Conservation (phyloP, 352 stramenopile genomes). For the Globisporangium splendens region DNA sequence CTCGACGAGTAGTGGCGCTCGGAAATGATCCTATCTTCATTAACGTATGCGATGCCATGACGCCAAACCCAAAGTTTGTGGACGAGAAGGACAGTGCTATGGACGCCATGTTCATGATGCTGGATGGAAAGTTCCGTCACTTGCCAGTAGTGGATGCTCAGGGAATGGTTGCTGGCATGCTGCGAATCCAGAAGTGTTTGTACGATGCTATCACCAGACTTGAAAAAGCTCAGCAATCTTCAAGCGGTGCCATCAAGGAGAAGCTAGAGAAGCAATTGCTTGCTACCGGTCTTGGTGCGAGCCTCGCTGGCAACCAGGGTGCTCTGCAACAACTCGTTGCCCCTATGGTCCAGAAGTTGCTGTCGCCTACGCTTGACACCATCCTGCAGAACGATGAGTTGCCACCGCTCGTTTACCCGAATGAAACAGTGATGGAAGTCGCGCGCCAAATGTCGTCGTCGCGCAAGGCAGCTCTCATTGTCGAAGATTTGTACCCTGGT, state of each 20-base stretch:
- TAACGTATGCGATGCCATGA: constrained; percentile 83
- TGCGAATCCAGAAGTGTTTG: constrained; percentile 98
- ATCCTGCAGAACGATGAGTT: constrained; percentile 79
- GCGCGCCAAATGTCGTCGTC: constrained; percentile 82
- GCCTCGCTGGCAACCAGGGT: constrained; percentile 53
- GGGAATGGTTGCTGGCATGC: constrained; percentile 92
- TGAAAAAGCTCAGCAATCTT: constrained; percentile 87
- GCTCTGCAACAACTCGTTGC: constrained; percentile 70
- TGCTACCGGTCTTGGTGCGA: constrained; percentile 39
- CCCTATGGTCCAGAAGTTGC: constrained; percentile 84
- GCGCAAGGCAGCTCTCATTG: constrained; percentile 77
- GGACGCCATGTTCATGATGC: constrained; percentile 90
- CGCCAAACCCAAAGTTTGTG: constrained; percentile 85
- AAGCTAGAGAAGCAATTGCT: constrained; percentile 79
- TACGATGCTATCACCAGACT: constrained; percentile 98
- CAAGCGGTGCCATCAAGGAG: constrained; percentile 64
- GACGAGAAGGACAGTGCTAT: constrained; percentile 86
- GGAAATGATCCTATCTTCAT: constrained; percentile 86
- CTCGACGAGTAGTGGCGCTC: constrained; percentile 76
- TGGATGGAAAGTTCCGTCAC: constrained; percentile 94
- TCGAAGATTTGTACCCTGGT: constrained; percentile 56
- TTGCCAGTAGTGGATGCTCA: constrained; percentile 92
- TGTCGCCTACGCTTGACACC: constrained; percentile 78
- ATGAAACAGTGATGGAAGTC: constrained; percentile 83
- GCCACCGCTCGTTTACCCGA: constrained; percentile 69